These are phyloP conservation scores for Epichloe festucae DNA, from an alignment of 2,329 filamentous ascomycete genomes.

Conservation along the genomic window DNA sequence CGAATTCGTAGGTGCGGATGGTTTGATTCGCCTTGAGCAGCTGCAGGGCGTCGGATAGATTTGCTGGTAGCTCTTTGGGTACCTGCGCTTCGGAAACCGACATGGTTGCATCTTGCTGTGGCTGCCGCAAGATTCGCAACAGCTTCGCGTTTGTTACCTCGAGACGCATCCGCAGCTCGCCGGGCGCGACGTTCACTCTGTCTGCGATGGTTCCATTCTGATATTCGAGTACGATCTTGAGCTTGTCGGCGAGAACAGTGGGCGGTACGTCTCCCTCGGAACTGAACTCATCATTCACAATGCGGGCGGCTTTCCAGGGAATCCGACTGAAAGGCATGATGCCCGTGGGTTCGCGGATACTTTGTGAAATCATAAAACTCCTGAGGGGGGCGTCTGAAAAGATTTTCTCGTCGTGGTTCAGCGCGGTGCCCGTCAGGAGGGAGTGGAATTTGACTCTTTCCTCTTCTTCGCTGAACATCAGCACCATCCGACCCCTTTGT, in stretches of 20 bases:
- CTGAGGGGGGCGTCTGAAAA: slow-evolving; percentile 55
- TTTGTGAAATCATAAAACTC: slow-evolving; percentile 48
- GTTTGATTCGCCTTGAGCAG: slow-evolving; percentile 45
- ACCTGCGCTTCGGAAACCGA: slow-evolving; percentile 58
- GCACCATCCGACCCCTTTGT: slow-evolving; percentile 56
- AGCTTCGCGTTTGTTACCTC: slow-evolving; percentile 48
- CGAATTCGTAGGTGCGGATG: slow-evolving; percentile 59
- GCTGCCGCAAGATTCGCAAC: slow-evolving; percentile 55
- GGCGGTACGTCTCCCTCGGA: slow-evolving; percentile 44
- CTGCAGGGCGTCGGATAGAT: slow-evolving; percentile 51
- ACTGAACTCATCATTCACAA: slow-evolving; percentile 60
- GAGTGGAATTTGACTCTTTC: slow-evolving; percentile 61
- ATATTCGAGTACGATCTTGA: slow-evolving; percentile 65
- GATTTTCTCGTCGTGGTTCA: slow-evolving; percentile 56
- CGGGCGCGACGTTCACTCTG: slow-evolving; percentile 66
- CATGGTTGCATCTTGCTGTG: slow-evolving; percentile 65
- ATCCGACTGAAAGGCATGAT: slow-evolving; percentile 37
- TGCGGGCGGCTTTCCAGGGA: slow-evolving; percentile 52
- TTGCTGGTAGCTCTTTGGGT: slow-evolving; percentile 46
- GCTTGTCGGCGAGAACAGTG: slow-evolving; percentile 62
- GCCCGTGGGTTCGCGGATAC: slow-evolving; percentile 34
- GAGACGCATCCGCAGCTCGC: slow-evolving; percentile 56
- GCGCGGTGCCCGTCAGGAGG: slow-evolving; percentile 57
- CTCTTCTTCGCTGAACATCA: slow-evolving; percentile 63
- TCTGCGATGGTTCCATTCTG: slow-evolving; percentile 70